Conservation (phyloP, 129 eudicot genomes). For the Saussurea involucrata region DNA sequence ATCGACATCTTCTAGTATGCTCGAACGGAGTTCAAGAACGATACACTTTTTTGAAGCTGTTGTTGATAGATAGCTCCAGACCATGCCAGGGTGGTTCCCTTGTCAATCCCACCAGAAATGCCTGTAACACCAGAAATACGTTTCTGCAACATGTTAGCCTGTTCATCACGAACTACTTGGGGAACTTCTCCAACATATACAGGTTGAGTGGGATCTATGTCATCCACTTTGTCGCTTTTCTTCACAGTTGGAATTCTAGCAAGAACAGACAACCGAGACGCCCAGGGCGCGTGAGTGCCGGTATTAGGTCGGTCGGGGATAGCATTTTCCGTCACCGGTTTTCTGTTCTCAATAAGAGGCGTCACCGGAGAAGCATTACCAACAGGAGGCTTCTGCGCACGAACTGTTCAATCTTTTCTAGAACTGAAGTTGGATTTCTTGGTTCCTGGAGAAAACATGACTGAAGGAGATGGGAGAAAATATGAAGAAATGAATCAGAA, state of each 20-base stretch:
- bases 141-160: conserved; percentile 44
- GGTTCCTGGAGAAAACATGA: conserved; percentile 73
- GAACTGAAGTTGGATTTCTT: conserved; percentile 45
- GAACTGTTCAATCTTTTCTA: conserved; percentile 29
- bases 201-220: conserved; percentile 61
- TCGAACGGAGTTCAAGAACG: conserved; percentile 62
- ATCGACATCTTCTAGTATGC: conserved; percentile 44
- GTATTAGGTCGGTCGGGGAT: conserved; percentile 75
- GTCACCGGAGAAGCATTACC: conserved; percentile 39
- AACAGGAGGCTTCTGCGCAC: conserved; percentile 16
- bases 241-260: conserved; percentile 69
- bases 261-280: conserved; percentile 79
- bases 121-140: conserved; percentile 56
- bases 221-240: conserved; percentile 54
- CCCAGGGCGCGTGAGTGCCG: conserved; percentile 96
- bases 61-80: conserved; percentile 75
- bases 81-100: conserved; percentile 82
- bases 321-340: conserved; percentile 24
- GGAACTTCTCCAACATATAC: conserved; percentile 91
- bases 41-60: conserved; percentile 68
- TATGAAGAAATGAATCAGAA: not conserved
- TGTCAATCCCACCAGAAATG: conserved; percentile 86
- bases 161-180: conserved; percentile 83
- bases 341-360: conserved; percentile 37
- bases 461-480: conserved; percentile 5